A percentile compares a stretch with the other conserved stretches of the same genome.
Conservation (phyloP, 1,139 yeast species). For the Sugiyamaella novakii region DNA sequence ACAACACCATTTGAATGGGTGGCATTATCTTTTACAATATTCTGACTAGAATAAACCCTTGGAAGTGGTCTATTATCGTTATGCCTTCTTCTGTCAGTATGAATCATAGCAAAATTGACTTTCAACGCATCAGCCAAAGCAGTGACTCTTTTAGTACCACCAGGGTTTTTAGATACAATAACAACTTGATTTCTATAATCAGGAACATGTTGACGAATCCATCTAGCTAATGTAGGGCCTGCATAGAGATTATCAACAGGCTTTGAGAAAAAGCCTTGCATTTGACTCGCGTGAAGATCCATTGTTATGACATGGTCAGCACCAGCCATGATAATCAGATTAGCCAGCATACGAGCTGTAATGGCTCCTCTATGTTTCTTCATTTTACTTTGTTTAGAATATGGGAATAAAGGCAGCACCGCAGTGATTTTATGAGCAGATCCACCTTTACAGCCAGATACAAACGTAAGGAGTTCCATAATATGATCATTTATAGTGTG, state of each 20-base stretch:
- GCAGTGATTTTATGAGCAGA: slow-evolving; percentile 97
- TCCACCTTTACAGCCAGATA: slow-evolving; percentile 96
- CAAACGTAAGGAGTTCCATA: slow-evolving; percentile 91
- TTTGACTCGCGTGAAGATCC: slow-evolving; percentile 98
- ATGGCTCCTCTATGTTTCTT: slow-evolving; percentile 98
- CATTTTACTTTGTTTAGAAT: slow-evolving; percentile 97
- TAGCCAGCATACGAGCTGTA: slow-evolving; percentile 98
- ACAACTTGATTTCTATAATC: slow-evolving; percentile 84
- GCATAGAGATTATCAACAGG: slow-evolving; percentile 97
- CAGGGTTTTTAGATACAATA: slow-evolving; percentile 94
- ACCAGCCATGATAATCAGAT: slow-evolving; percentile 94
- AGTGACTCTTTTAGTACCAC: slow-evolving; percentile 97
- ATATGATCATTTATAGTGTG: slow-evolving; percentile 90
- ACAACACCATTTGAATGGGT: not conserved
- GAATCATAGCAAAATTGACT: slow-evolving; percentile 98
- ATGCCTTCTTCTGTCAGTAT: slow-evolving; percentile 92
- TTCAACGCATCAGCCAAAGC: slow-evolving; percentile 94
- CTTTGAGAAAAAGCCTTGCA: slow-evolving; percentile 97
- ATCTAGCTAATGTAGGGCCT: slow-evolving; percentile 93
- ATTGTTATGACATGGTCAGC: slow-evolving; percentile 98
- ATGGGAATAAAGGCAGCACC: slow-evolving; percentile 96
- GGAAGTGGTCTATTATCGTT: slow-evolving; percentile 58
- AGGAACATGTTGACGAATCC: slow-evolving; percentile 90
- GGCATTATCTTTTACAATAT: slow-evolving; percentile 14
- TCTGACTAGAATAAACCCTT: slow-evolving; percentile 30